Conservation (phyloP, 1,284 basidiomycete genomes). For the Flammula alnicola region DNA sequence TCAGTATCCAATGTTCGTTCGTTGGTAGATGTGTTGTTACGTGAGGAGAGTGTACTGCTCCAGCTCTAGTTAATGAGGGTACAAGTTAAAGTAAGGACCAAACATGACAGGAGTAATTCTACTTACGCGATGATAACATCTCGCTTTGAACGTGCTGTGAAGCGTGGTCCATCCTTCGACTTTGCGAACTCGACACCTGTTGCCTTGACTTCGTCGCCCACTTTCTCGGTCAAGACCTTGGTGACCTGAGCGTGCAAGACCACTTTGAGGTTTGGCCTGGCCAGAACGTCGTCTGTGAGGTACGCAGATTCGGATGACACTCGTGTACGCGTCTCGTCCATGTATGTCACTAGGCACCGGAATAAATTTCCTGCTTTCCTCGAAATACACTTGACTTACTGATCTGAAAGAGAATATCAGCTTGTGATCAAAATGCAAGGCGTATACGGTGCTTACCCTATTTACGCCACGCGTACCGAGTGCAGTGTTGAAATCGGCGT, state of each 20-base stretch:
- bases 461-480: conserved; percentile 57
- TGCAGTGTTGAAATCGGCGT: conserved; percentile 56
- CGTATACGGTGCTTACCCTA: conserved; percentile 31
- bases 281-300: conserved; percentile 63
- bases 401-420: conserved; percentile 3
- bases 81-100: background rate
- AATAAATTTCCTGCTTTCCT: conserved; percentile 51
- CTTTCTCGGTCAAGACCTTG: conserved; percentile 59
- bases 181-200: conserved; percentile 65
- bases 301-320: conserved; percentile 71
- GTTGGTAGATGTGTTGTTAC: conserved; percentile 36
- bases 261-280: conserved; percentile 67
- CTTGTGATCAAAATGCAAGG: too few species aligned
- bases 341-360: conserved; percentile 67
- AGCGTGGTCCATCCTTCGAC: conserved; percentile 39
- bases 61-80: conserved; percentile 48
- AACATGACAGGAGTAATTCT: background rate
- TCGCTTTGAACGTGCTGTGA: conserved; percentile 47
- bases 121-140: conserved; percentile 73
- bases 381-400: conserved; percentile 12
- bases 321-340: conserved; percentile 54
- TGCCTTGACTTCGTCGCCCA: conserved; percentile 48
- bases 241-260: conserved; percentile 58
- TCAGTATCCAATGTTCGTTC: background rate
- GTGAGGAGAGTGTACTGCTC: conserved; percentile 69